Evolutionary conservation across 2,329 filamentous ascomycete genomes (phyloP), one percentile per base, ranked within the genome.

Genomic region (Didymella lethalis): DNA sequence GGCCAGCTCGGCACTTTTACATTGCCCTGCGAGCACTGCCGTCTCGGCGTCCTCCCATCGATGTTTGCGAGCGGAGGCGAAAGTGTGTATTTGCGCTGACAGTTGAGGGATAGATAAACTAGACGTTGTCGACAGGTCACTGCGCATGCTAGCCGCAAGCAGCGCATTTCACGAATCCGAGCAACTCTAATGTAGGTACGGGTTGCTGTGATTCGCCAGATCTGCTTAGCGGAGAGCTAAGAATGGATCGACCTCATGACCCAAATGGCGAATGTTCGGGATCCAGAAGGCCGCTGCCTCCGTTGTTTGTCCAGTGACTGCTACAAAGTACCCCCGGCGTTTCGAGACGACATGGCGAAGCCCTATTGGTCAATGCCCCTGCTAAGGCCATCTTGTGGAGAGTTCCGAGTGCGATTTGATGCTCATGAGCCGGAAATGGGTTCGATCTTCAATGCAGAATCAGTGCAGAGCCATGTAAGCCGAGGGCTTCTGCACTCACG

Each of bases 181-280:
- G 20, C 25, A 20, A 34, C 47, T 8, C 32, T 40, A 58, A 52
- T 55, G 48, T 60, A 52, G 57, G 51, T 56, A 60, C 52, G 38
- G 8, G 29, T 34, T 29, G 25, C 2, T 14, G n/a, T 45, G 51
- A 45, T 52, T 60, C 47, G 57, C 44, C n/a, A 16, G 48, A 45
- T 36, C 41, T 8, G 12, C 41, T 55, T 20, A 48, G 34, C 23
- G 29, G 25, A 31, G n/a, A 28, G 38, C 51, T 44, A 47, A 28
- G 14, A 29, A 36, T 41, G 29, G 20, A 18, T 23, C 43, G 38
- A 8, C 45, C 57, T 59, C 57, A 55, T 59, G 51, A 59, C 51
- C 47, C 46, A 31, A 29, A 51, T 16, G 7, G 31, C 26, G 34
- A 55, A 34, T 43, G 5, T 26, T 25, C 28, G 11, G 23, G 43